These are phyloP conservation scores for Brettanomyces anomalus DNA, from an alignment of 805 yeast genomes.

Conservation along the genomic window DNA sequence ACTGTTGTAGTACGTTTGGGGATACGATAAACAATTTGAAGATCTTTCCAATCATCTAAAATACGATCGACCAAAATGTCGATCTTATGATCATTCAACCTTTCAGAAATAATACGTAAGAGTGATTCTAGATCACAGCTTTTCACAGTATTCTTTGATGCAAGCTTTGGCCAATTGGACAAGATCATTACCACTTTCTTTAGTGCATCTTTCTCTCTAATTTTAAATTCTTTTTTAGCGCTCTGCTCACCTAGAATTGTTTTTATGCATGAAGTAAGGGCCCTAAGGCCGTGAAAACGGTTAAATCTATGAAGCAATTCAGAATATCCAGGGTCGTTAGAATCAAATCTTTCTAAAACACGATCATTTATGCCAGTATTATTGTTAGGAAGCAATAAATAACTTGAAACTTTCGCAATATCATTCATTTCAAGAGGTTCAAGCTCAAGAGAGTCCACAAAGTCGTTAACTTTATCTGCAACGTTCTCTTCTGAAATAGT, in stretches of 20 bases:
- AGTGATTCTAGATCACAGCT: slow-evolving; percentile 64
- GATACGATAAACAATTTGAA: slow-evolving; percentile 79
- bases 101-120: slow-evolving; percentile 33
- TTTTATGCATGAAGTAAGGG: slow-evolving; percentile 54
- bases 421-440: slow-evolving; percentile 44
- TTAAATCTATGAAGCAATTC: slow-evolving; percentile 51
- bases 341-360: slow-evolving; percentile 56
- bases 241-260: slow-evolving; percentile 15
- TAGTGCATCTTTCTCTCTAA: slow-evolving; percentile 32
- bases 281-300: slow-evolving; percentile 79
- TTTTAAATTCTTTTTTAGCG: slow-evolving; percentile 7
- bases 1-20: slow-evolving; percentile 44
- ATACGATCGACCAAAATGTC: slow-evolving; percentile 34
- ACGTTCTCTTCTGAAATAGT: slow-evolving; percentile 41
- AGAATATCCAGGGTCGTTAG: slow-evolving; percentile 19
- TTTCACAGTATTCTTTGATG: slow-evolving; percentile 62
- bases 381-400: slow-evolving; percentile 61
- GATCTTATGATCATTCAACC: slow-evolving; percentile 20
- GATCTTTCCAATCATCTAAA: slow-evolving; percentile 58
- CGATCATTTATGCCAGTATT: slow-evolving; percentile 56
- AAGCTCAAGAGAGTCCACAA: slow-evolving; percentile 51
- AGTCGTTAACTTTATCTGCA: slow-evolving; percentile 54
- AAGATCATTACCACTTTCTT: slow-evolving; percentile 48
- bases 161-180: slow-evolving; percentile 56
- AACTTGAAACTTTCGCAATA: slow-evolving; percentile 73